phyloP scores from a whole-genome alignment of 352 stramenopile species.

The Pythium sp. region DNA sequence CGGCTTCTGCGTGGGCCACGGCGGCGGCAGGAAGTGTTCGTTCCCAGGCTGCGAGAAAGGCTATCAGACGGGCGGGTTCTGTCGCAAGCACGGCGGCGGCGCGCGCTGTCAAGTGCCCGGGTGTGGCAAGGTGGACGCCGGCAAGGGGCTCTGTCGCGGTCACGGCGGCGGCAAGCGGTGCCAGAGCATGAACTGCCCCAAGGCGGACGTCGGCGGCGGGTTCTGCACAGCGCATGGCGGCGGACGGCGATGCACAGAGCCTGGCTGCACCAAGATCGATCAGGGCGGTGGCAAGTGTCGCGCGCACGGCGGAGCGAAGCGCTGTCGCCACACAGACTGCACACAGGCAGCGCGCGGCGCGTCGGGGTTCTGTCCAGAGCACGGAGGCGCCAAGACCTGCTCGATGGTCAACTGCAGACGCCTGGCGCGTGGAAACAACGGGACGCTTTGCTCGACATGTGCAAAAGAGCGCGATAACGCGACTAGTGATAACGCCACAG shows the following conservation, averaged over 20 bases:
- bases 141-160: constrained; percentile 62
- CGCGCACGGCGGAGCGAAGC: constrained; percentile 66
- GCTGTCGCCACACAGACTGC: constrained; percentile 55
- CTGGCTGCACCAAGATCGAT: constrained; percentile 76
- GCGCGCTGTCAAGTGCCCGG: constrained; percentile 66
- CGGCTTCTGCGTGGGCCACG: constrained; percentile 81
- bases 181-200: constrained; percentile 45
- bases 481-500: not conserved
- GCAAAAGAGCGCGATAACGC: constrained; percentile 15
- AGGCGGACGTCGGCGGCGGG: constrained; percentile 78
- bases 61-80: constrained; percentile 80
- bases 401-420: constrained; percentile 52
- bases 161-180: constrained; percentile 78
- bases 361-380: constrained; percentile 60
- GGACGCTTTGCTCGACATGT: constrained; percentile 41
- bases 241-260: constrained; percentile 61
- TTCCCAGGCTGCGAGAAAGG: constrained; percentile 71
- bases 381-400: constrained; percentile 63
- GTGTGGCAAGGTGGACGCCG: constrained; percentile 79
- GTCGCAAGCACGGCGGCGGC: constrained; percentile 68
- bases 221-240: constrained; percentile 82
- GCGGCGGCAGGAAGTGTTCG: constrained; percentile 79
- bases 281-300: constrained; percentile 80
- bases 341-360: constrained; percentile 51
- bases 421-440: constrained; percentile 47